These are phyloP conservation scores for Micromonas commoda DNA, from an alignment of 139 green algal species.

Conservation along the genomic window DNA sequence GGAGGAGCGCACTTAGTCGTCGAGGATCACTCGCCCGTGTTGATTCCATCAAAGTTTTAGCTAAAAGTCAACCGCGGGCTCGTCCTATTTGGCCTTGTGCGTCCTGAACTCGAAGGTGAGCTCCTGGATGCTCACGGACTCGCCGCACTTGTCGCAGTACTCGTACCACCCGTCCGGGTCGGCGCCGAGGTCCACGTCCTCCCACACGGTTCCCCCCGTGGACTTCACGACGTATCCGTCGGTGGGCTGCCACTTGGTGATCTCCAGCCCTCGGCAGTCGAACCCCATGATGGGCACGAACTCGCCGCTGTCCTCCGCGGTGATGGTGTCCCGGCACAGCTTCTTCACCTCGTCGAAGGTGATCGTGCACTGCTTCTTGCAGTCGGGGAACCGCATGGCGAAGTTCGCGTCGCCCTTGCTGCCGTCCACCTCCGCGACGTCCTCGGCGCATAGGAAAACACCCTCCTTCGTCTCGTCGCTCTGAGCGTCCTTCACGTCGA, in stretches of 20 bases:
- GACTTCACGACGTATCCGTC: constrained; percentile 36
- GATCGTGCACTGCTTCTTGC: constrained; percentile 44
- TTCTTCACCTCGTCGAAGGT: constrained; percentile 55
- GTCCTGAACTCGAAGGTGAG: constrained; percentile 50
- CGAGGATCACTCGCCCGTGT: no score
- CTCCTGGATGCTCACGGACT: constrained; percentile 55
- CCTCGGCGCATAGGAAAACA: constrained; percentile 44
- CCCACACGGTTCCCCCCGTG: constrained; percentile 39
- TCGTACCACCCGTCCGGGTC: constrained; percentile 60
- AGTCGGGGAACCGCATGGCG: constrained; percentile 52
- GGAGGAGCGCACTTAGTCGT: no score
- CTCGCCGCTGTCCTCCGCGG: constrained; percentile 44
- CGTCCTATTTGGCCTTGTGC: constrained; percentile 6
- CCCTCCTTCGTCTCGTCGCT: constrained; percentile 47
- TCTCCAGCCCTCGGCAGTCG: constrained; percentile 71
- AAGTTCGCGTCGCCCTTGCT: constrained; percentile 66
- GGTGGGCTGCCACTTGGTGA: constrained; percentile 48
- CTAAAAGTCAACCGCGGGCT: no score
- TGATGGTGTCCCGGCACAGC: constrained; percentile 39
- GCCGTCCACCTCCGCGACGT: constrained; percentile 52
- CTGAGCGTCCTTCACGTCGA: constrained; percentile 57
- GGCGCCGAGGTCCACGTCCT: constrained; percentile 49
- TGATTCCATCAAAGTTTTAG: no score
- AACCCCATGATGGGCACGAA: constrained; percentile 70
- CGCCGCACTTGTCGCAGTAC: constrained; percentile 66